Conservation (phyloP, 805 yeast genomes). For the Grigorovia yakushimaensis region DNA sequence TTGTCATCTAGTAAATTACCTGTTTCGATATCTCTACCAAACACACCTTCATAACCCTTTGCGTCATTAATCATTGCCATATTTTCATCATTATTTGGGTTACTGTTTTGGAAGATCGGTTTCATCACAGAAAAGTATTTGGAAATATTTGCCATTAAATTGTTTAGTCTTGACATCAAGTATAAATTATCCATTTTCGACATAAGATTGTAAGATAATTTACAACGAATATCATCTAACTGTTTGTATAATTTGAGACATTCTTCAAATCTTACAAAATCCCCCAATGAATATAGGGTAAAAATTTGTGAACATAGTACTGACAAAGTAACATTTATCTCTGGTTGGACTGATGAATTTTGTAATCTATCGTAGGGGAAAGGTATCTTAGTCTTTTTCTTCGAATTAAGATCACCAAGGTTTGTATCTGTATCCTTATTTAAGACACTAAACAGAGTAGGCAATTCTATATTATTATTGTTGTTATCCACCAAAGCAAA, state of each 20-base stretch:
- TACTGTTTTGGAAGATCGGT: neutral
- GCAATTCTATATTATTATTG: constrained; percentile 8
- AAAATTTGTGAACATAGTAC: constrained; percentile 55
- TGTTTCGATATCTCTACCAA: constrained; percentile 50
- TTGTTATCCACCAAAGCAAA: constrained; percentile 11
- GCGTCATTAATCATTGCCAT: constrained; percentile 31
- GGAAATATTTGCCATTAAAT: constrained; percentile 47
- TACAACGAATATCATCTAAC: constrained; percentile 49
- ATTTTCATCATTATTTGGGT: neutral
- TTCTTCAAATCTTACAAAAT: constrained; percentile 51
- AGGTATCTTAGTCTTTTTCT: constrained; percentile 36
- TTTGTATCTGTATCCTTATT: constrained; percentile 13
- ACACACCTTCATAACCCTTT: constrained; percentile 57
- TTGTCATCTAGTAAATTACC: constrained; percentile 45
- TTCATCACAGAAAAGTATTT: constrained; percentile 41
- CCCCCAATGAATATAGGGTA: constrained; percentile 62
- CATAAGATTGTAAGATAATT: constrained; percentile 39
- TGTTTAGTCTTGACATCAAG: constrained; percentile 43
- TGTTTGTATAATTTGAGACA: constrained; percentile 44
- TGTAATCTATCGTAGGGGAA: constrained; percentile 44
- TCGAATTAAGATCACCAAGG: constrained; percentile 8
- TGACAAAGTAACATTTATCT: constrained; percentile 47
- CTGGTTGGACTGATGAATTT: constrained; percentile 40
- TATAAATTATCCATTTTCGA: constrained; percentile 43
- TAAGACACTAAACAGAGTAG: constrained; percentile 29